Evolutionary conservation across 352 stramenopile species (phyloP), one percentile per base, ranked within the genome.

Genomic region (Poterioochromonas sp.): DNA sequence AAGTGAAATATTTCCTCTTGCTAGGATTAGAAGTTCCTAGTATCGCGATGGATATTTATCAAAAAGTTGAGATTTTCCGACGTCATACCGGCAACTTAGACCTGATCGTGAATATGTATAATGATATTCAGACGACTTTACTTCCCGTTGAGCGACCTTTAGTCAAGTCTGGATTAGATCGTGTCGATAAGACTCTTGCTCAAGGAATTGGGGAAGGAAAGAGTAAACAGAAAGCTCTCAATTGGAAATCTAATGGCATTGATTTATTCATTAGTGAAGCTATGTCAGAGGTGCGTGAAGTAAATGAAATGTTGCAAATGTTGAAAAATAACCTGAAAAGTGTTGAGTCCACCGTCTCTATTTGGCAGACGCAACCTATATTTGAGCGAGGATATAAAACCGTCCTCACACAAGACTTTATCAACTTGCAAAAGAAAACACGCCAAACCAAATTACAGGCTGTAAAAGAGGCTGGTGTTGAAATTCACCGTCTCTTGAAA

Each of bases 1-100:
- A 97, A 81, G 91, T 97, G 8, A 97, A 96, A 79, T 97, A 96
- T 81, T 96, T 97, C 58, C 64, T 94, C 40, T 82, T 95, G 5
- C 83, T 97, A 12, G 90, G 89, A 0, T 81, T 97, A 8, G 84
- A 93, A 34, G 93, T 96, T 34, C 92, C 91, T 0, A 87, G 90
- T 58, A 88, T 92, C 65, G 91, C 91, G 0, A 85, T 95, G 18
- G 90, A 92, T 39, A 94, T 96, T 51, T 96, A 95, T 85, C 90
- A 91, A 63, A 86, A 88, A 29, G 89, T 88, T n/a, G 91, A 97
- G 77, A 82, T 94, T 12, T 97, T 96, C 80, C 85, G 90, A 0
- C 82, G 90, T 0, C 90, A 96, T 70, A 96, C 89, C 0, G 90
- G 90, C 0, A 95, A 95, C 77, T 76, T 96, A 1, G 92, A 94